These are phyloP conservation scores for Sclerotinia nivalis DNA, from an alignment of 2,329 filamentous ascomycete genomes.

Conservation along the genomic window DNA sequence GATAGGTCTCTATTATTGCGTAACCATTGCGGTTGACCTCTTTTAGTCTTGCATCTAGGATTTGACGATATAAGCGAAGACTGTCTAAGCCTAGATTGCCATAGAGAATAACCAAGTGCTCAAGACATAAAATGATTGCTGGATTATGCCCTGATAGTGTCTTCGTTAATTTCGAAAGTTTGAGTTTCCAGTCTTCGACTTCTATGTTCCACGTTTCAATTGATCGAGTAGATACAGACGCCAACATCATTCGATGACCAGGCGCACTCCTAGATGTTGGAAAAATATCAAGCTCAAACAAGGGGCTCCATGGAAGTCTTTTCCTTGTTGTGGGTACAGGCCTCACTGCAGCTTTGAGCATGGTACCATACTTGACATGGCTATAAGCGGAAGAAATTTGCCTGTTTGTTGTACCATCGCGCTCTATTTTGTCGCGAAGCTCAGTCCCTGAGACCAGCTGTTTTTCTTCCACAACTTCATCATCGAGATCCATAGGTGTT, in stretches of 20 bases:
- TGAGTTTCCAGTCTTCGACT: not conserved
- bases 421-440: not conserved
- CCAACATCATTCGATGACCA: fast-evolving
- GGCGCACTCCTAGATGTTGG: not conserved
- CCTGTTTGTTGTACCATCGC: not conserved
- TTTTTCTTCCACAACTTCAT: not conserved
- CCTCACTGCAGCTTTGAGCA: not conserved
- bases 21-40: not conserved
- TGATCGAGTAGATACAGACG: not conserved
- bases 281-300: slow-evolving; percentile 9
- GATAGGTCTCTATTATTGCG: not conserved
- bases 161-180: not conserved
- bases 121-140: not conserved
- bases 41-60: not conserved
- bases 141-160: not conserved
- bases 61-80: not conserved
- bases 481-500: not conserved
- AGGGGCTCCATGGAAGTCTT: not conserved
- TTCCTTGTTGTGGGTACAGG: not conserved
- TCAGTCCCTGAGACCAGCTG: not conserved
- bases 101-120: not conserved
- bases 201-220: not conserved
- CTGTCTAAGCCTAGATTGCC: fast-evolving
- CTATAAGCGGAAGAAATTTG: not conserved
- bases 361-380: not conserved